A percentile compares a stretch with the other conserved stretches of the same genome.
These are phyloP conservation scores for Gossypium longicalyx DNA, from an alignment of 345 rosid species.

Conservation along the genomic window DNA sequence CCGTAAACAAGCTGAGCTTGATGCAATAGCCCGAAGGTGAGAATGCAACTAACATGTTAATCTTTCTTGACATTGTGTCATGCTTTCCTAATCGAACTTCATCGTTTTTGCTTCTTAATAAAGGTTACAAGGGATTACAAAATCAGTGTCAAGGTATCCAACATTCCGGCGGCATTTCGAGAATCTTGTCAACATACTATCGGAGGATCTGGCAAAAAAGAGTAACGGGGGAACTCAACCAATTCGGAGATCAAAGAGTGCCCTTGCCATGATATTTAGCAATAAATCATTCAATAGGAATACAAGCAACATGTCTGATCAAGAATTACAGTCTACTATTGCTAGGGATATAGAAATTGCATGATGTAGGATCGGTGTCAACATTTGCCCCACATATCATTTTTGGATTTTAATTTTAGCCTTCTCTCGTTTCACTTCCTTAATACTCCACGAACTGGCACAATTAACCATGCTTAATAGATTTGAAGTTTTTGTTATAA, in stretches of 20 bases:
- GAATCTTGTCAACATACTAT: slow-evolving; percentile 43
- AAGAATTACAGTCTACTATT: slow-evolving; percentile 32
- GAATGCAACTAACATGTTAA: background rate
- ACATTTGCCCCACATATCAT: background rate
- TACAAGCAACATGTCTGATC: slow-evolving; percentile 50
- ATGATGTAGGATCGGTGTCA: slow-evolving; percentile 20
- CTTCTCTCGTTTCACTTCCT: background rate
- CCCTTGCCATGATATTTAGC: slow-evolving; percentile 50
- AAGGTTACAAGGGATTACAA: slow-evolving; percentile 80
- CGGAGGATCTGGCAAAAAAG: slow-evolving; percentile 55
- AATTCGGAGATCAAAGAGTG: slow-evolving; percentile 50
- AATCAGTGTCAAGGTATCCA: slow-evolving; percentile 79
- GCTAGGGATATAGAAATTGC: slow-evolving; percentile 37
- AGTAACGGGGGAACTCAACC: slow-evolving; percentile 22
- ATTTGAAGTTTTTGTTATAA: too few species aligned
- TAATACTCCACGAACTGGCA: background rate
- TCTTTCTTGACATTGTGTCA: background rate
- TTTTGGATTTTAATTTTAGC: background rate
- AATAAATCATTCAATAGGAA: slow-evolving; percentile 54
- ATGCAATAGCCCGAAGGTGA: slow-evolving; percentile 91
- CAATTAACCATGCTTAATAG: background rate
- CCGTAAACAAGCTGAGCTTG: slow-evolving; percentile 71
- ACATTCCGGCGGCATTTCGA: slow-evolving; percentile 65
- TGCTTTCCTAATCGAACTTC: background rate
- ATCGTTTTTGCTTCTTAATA: background rate